phyloP scores from a whole-genome alignment of 2,329 filamentous ascomycete genomes.

The Cladosporium sp. region DNA sequence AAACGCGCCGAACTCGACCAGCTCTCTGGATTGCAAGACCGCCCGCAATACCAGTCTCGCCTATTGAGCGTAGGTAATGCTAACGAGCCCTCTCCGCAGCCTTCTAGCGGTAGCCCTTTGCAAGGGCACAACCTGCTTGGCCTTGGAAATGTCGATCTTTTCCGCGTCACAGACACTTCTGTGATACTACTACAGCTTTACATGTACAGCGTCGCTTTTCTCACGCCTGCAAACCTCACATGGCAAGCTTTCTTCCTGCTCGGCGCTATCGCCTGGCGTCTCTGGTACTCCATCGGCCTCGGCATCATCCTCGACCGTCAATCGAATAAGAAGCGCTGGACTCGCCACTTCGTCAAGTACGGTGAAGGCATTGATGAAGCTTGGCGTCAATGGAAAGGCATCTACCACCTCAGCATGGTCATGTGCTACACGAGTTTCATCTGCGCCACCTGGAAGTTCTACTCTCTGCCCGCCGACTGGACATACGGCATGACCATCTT shows the following conservation, averaged over 20 bases:
- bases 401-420: conserved; percentile 89
- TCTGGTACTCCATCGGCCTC: conserved; percentile 90
- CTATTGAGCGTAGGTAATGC: conserved; percentile 43
- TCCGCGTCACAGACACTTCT: conserved; percentile 81
- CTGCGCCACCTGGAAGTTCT: conserved; percentile 95
- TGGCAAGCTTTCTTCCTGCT: conserved; percentile 79
- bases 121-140: conserved; percentile 84
- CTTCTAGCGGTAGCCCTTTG: conserved; percentile 57
- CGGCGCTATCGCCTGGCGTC: conserved; percentile 78
- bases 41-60: conserved; percentile 43
- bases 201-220: conserved; percentile 69
- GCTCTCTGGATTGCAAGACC: conserved; percentile 39
- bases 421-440: conserved; percentile 89
- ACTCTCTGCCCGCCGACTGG: conserved; percentile 83
- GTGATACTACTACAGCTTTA: conserved; percentile 76
- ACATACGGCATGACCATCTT: conserved; percentile 80
- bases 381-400: conserved; percentile 96
- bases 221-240: conserved; percentile 74
- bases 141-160: conserved; percentile 79
- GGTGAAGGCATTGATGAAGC: conserved; percentile 88
- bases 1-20: conserved; percentile 53
- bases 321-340: conserved; percentile 91
- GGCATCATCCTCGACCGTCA: conserved; percentile 83
- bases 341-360: conserved; percentile 94
- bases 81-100: conserved; percentile 40